These are phyloP conservation scores for Russula ochroleuca DNA, from an alignment of 768 basidiomycete species.

Conservation along the genomic window DNA sequence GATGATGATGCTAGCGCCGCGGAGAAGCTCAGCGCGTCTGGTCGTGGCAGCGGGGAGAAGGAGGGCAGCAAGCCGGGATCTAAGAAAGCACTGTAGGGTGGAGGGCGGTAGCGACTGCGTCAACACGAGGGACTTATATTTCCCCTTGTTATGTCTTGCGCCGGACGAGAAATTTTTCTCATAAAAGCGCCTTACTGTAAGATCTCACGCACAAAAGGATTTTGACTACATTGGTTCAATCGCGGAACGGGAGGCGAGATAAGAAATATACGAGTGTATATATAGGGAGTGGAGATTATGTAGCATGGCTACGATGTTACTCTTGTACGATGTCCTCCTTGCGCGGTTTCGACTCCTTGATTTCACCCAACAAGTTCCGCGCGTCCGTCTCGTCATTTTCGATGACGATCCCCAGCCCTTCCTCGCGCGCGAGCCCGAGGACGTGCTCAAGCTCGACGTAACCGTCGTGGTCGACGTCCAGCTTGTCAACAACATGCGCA, in stretches of 20 bases:
- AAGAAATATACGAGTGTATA: slow-evolving; percentile 6
- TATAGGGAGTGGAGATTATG: slow-evolving; percentile 16
- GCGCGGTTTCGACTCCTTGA: slow-evolving; percentile 71
- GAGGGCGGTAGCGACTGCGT: neutral
- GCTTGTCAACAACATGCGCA: slow-evolving; percentile 80
- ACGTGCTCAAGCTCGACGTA: slow-evolving; percentile 96
- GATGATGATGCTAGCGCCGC: slow-evolving; percentile 47
- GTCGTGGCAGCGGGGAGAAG: slow-evolving; percentile 1
- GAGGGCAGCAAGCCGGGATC: slow-evolving; percentile 2
- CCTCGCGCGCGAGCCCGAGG: slow-evolving; percentile 79
- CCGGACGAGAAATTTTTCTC: neutral
- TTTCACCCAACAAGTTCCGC: slow-evolving; percentile 75
- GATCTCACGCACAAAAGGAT: neutral
- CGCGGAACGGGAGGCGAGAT: neutral
- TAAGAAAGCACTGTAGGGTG: neutral
- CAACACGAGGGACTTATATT: neutral
- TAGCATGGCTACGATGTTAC: slow-evolving; percentile 24
- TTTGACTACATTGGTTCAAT: neutral
- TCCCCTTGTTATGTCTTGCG: slow-evolving; percentile 2
- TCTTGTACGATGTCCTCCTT: slow-evolving; percentile 96
- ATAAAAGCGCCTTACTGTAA: neutral
- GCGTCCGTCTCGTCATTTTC: slow-evolving; percentile 82
- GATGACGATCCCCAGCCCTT: slow-evolving; percentile 75
- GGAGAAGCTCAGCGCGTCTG: slow-evolving; percentile 34
- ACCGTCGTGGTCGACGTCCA: slow-evolving; percentile 95